phyloP scores from a whole-genome alignment of 768 basidiomycete species.

The Serendipita indica region DNA sequence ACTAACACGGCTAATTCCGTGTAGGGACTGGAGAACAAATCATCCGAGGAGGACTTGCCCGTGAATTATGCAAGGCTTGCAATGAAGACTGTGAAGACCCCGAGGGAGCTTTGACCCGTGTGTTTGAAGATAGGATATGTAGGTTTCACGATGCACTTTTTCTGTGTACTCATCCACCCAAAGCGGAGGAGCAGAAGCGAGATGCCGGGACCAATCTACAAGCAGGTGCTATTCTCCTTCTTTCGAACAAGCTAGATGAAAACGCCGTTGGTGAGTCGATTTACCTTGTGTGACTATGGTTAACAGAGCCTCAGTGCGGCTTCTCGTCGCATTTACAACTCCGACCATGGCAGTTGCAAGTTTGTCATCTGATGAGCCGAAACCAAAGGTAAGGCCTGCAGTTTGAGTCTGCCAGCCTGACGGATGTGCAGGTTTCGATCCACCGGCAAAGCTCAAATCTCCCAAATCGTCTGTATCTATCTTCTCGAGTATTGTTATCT shows the following conservation, averaged over 20 bases:
- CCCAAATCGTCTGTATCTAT: background rate
- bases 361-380: conserved; percentile 36
- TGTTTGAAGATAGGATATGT: conserved; percentile 36
- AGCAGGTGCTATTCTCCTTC: conserved; percentile 51
- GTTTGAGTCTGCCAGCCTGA: background rate
- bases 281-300: background rate
- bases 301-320: conserved; percentile 31
- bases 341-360: conserved; percentile 70
- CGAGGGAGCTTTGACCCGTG: conserved; percentile 36
- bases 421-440: background rate
- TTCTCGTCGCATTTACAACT: conserved; percentile 79
- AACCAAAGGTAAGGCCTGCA: conserved; percentile 37
- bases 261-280: conserved; percentile 19
- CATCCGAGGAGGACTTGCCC: conserved; percentile 40
- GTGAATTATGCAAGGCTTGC: conserved; percentile 35
- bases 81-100: conserved; percentile 28
- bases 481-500: background rate
- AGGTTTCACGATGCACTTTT: conserved; percentile 26
- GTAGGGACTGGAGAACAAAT: conserved; percentile 63
- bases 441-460: background rate
- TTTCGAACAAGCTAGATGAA: conserved; percentile 33
- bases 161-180: background rate
- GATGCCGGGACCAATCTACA: conserved; percentile 24
- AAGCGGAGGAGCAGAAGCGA: conserved; percentile 10
- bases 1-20: background rate